Conservation (phyloP, 371 early-diverging fungal species). For the Lichtheimia ramosa region DNA sequence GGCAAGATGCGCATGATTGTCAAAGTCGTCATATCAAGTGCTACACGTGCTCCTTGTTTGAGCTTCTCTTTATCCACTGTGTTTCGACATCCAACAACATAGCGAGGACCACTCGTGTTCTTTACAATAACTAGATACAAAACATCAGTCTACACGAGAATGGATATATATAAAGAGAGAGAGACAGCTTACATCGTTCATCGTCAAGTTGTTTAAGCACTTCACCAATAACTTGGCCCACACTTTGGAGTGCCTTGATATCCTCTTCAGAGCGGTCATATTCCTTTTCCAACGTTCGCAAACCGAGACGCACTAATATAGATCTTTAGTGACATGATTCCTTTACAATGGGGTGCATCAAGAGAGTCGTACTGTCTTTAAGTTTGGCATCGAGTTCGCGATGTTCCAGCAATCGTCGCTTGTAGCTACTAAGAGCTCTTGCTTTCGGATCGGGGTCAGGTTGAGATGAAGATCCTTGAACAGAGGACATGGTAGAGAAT, state of each 20-base stretch:
- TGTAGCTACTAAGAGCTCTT: conserved; percentile 83
- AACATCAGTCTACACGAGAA: neutral
- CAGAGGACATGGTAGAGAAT: conserved; percentile 1
- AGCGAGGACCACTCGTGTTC: conserved; percentile 97
- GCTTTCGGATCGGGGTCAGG: conserved; percentile 45
- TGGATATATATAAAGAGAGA: neutral
- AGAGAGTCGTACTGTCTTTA: conserved; percentile 74
- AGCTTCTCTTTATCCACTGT: conserved; percentile 92
- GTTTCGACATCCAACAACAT: conserved; percentile 98
- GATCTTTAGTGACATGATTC: neutral
- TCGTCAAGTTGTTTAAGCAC: conserved; percentile 98
- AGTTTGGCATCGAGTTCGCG: conserved; percentile 93
- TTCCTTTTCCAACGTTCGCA: conserved; percentile 81
- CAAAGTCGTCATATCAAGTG: conserved; percentile 99
- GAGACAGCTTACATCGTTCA: conserved; percentile 81
- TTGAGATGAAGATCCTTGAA: conserved; percentile 31
- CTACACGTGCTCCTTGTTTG: conserved; percentile 95
- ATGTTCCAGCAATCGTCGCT: conserved; percentile 88
- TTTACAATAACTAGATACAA: conserved; percentile 91
- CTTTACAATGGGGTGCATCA: neutral
- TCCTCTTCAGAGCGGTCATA: conserved; percentile 98
- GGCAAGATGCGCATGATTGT: conserved; percentile 99
- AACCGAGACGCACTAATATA: conserved; percentile 79
- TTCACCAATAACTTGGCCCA: conserved; percentile 99
- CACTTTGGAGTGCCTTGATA: conserved; percentile 97